A percentile compares a stretch with the other conserved stretches of the same genome.
These are phyloP conservation scores for Cornus kousa DNA, from an alignment of 148 eudicot genomes.

Conservation along the genomic window DNA sequence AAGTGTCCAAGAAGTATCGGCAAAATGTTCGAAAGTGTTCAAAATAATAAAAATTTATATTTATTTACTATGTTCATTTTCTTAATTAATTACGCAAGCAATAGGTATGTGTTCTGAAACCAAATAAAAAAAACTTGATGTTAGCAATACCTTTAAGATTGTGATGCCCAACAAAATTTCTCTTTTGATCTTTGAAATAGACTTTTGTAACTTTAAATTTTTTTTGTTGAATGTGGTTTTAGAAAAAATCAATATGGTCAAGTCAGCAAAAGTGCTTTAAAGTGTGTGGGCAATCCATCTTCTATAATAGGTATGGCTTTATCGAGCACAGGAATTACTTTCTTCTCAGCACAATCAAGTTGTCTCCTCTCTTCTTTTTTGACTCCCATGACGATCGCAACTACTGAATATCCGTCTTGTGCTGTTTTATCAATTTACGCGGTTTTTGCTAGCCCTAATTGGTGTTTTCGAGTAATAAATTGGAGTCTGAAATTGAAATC, in stretches of 20 bases:
- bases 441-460: too few species aligned
- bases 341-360: background rate
- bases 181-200: conserved; percentile 5
- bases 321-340: conserved; percentile 17
- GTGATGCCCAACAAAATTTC: conserved; percentile 1
- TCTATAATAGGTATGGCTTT: conserved; percentile 18
- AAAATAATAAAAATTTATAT: too few species aligned
- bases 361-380: conserved; percentile 15
- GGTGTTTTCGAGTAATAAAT: too few species aligned
- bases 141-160: conserved; percentile 1
- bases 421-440: background rate
- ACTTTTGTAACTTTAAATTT: background rate
- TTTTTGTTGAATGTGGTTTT: conserved; percentile 9
- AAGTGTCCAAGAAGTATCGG: too few species aligned
- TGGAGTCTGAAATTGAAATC: too few species aligned
- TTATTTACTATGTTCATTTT: too few species aligned
- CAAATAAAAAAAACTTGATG: background rate
- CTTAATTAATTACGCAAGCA: too few species aligned
- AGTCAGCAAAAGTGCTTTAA: conserved; percentile 7
- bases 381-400: conserved; percentile 11
- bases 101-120: background rate
- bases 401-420: background rate
- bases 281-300: conserved; percentile 8
- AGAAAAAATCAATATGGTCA: conserved; percentile 5
- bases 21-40: too few species aligned